Percentiles rank a stretch among this genome's conserved stretches.
These are phyloP conservation scores for Hypoxylon perforatum DNA, from an alignment of 495 filamentous ascomycete species.

Conservation along the genomic window DNA sequence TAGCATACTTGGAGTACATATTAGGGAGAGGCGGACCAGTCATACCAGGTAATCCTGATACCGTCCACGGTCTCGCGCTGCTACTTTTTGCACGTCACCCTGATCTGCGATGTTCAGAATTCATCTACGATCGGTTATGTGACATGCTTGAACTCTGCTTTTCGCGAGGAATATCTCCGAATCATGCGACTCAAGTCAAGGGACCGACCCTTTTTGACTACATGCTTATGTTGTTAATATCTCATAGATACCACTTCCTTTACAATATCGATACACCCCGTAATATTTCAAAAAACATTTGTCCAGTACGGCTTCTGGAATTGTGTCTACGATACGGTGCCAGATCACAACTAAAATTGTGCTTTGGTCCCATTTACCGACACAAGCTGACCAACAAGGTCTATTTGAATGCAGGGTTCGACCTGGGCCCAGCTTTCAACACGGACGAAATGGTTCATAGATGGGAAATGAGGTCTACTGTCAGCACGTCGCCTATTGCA, in stretches of 20 bases:
- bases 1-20: background rate
- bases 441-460: too few species aligned
- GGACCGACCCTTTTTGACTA: background rate
- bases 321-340: conserved; percentile 12
- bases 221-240: background rate
- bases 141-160: conserved; percentile 12
- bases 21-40: background rate
- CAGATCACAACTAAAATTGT: conserved; percentile 4
- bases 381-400: background rate
- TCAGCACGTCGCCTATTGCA: background rate
- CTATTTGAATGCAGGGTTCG: background rate
- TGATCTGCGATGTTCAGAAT: too few species aligned
- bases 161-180: conserved; percentile 2
- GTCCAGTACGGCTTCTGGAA: conserved; percentile 2
- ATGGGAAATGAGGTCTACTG: background rate
- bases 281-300: background rate
- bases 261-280: background rate
- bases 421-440: too few species aligned
- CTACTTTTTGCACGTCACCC: background rate
- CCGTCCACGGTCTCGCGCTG: background rate
- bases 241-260: background rate
- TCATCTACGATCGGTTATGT: background rate
- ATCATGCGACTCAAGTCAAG: background rate
- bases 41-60: background rate
- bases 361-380: background rate